Evolutionary conservation across 2,329 filamentous ascomycete genomes (phyloP).

Genomic region (Uncinocarpus reesii): DNA sequence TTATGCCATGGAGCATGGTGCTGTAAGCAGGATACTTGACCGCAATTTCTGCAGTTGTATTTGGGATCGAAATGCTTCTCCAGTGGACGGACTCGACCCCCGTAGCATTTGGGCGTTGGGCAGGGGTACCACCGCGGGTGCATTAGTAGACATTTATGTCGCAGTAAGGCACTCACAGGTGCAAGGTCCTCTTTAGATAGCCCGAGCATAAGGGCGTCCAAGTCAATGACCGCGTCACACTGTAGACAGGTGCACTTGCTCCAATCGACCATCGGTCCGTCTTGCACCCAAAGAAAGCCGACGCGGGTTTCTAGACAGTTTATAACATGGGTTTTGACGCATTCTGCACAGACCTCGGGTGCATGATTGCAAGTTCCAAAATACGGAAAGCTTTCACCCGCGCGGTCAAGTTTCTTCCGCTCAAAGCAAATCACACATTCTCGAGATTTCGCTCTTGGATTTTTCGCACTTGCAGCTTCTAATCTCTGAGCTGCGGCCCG

Average conservation of each 20-base stretch:
- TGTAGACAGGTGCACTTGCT: constrained; percentile 11
- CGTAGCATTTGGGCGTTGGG: constrained; percentile 3
- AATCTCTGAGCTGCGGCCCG: background rate
- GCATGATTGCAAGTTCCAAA: constrained; percentile 12
- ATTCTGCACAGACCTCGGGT: constrained; percentile 10
- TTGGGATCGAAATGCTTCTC: constrained; percentile 7
- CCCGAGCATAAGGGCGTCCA: background rate
- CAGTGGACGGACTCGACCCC: background rate
- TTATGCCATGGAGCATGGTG: constrained; percentile 18
- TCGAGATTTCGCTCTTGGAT: background rate
- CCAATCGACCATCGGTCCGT: constrained; percentile 9
- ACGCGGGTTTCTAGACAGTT: constrained; percentile 3
- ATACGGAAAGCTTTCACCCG: constrained; percentile 11
- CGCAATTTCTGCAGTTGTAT: constrained; percentile 15
- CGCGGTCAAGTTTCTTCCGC: constrained; percentile 4
- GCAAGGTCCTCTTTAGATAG: constrained; percentile 7
- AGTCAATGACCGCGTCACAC: constrained; percentile 3
- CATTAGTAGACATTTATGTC: background rate
- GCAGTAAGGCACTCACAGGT: background rate
- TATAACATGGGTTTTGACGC: constrained; percentile 10
- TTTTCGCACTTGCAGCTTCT: background rate
- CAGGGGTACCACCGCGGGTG: constrained; percentile 11
- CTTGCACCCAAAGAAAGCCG: background rate
- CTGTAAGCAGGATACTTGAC: constrained; percentile 14
- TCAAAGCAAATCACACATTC: constrained; percentile 15